A percentile compares a stretch with the other conserved stretches of the same genome.
Evolutionary conservation across 768 basidiomycete genomes (phyloP).

Genomic region (Lactarius hatsudake): DNA sequence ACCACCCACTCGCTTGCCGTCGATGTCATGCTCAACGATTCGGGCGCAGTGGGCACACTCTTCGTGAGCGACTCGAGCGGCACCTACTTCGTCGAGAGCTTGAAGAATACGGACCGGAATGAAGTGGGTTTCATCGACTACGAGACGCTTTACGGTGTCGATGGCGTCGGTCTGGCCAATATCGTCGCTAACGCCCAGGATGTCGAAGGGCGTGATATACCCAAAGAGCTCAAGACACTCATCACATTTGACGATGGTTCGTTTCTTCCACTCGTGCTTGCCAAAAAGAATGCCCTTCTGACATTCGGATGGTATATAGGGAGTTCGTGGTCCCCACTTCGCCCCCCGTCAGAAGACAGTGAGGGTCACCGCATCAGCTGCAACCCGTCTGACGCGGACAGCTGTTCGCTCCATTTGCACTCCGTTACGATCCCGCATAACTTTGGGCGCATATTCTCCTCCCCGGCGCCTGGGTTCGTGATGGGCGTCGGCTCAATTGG

Average conservation of each 20-base stretch:
- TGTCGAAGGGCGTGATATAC: slow-evolving; percentile 65
- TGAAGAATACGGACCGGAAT: slow-evolving; percentile 92
- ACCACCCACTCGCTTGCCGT: slow-evolving; percentile 92
- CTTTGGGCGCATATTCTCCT: slow-evolving; percentile 91
- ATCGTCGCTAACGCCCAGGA: slow-evolving; percentile 80
- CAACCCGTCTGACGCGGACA: slow-evolving; percentile 49
- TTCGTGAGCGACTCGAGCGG: slow-evolving; percentile 97
- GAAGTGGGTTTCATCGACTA: slow-evolving; percentile 87
- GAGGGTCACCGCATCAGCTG: slow-evolving; percentile 66
- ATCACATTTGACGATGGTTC: slow-evolving; percentile 90
- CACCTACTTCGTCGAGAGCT: slow-evolving; percentile 87
- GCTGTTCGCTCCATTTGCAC: slow-evolving; percentile 86
- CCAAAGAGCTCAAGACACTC: slow-evolving; percentile 71
- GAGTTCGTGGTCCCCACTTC: slow-evolving; percentile 70
- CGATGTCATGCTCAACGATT: slow-evolving; percentile 80
- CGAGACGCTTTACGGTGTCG: slow-evolving; percentile 81
- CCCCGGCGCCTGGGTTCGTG: slow-evolving; percentile 88
- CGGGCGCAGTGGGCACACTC: slow-evolving; percentile 72
- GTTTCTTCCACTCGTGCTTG: slow-evolving; percentile 1
- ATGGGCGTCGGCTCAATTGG: slow-evolving; percentile 98
- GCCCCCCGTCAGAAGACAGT: slow-evolving; percentile 52
- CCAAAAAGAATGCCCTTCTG: neutral
- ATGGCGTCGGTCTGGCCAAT: slow-evolving; percentile 91
- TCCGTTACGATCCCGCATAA: slow-evolving; percentile 93
- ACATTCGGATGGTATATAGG: slow-evolving; percentile 36